Evolutionary conservation across 139 green algal species (phyloP), one percentile per base, ranked within the genome.

Genomic region (Closterium sp.): DNA sequence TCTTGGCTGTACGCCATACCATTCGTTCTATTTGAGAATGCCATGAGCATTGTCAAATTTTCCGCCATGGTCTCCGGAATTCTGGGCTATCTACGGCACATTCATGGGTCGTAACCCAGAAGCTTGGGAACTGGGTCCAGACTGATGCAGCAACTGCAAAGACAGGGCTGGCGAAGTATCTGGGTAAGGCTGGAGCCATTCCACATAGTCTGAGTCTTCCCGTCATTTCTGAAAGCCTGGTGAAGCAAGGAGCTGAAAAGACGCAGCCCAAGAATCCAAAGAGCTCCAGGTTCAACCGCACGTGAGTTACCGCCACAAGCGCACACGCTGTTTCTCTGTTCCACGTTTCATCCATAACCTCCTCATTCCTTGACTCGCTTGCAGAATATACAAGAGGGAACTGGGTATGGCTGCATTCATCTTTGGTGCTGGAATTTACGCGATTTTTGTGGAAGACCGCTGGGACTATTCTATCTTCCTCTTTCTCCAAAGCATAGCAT

Each of bases 11-110:
- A 90, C 88, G 93, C 90, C 87, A 85, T 95, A 5, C 89, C 35
- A 1, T 97, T 97, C 91, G 96, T 98, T 23, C 94, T 98, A n/a
- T 98, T 97, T 91, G 97, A 98, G 93, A 98, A 98, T 93, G 96
- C 96, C n/a, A 98, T 98, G 96, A 95, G 94, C 87, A 96, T 97
- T 55, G 96, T 98, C 64, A 98, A 97, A 92, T 85, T 97, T 30
- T 95, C 95, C 87, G 97, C 97, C n/a, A 96, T 93, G 90, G 7
- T 90, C 21, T 55, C 90, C 0, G 93, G 90, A 12, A 86, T 94
- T 2, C 90, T 94, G 16, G 86, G 92, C 38, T 91, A 5, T 55
- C 76, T 4, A 93, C 94, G 19, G 96, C 96, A n/a, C 93, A 97
- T 87, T 95, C 97, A 89, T 98, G 97, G 97, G 96, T 98, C 32